These are phyloP conservation scores for Loxodes magnus DNA, from an alignment of 73 alveolate genomes.

Conservation along the genomic window DNA sequence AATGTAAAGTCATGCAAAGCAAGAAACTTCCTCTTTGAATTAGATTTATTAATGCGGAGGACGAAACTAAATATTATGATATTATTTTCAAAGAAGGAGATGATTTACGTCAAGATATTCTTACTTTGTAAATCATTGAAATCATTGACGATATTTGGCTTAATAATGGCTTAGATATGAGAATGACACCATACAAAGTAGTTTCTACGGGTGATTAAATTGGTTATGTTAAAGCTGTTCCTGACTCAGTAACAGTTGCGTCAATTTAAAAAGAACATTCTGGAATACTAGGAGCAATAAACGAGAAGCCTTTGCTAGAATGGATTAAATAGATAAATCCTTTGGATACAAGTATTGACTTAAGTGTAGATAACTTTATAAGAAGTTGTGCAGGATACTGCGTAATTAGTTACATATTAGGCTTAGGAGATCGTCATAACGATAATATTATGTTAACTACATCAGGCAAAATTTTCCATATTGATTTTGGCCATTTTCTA, in stretches of 20 bases:
- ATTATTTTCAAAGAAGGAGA: conserved; percentile 64
- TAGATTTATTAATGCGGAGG: conserved; percentile 41
- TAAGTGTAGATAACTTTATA: conserved; percentile 58
- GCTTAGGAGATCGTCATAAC: conserved; percentile 94
- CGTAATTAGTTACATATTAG: conserved; percentile 87
- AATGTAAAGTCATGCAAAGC: conserved; percentile 53
- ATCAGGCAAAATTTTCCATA: conserved; percentile 91
- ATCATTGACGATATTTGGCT: conserved; percentile 93
- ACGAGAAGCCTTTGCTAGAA: conserved; percentile 30
- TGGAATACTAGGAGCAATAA: conserved; percentile 44
- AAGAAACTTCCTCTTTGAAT: conserved; percentile 59
- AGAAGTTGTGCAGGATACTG: conserved; percentile 87
- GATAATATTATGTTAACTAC: conserved; percentile 85
- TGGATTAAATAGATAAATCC: conserved; percentile 34
- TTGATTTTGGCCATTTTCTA: conserved; percentile 97
- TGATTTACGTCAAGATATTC: conserved; percentile 90
- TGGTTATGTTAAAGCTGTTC: conserved; percentile 95
- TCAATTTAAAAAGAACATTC: conserved; percentile 22
- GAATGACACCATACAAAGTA: conserved; percentile 91
- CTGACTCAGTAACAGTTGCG: conserved; percentile 33
- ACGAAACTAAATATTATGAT: background rate
- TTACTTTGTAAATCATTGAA: conserved; percentile 73
- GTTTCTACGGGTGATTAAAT: conserved; percentile 82
- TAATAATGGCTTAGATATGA: conserved; percentile 74
- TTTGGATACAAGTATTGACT: conserved; percentile 30